Evolutionary conservation across 2,329 filamentous ascomycete genomes (phyloP), one percentile per base, ranked within the genome.

Genomic region (Pseudogymnoascus sp.): DNA sequence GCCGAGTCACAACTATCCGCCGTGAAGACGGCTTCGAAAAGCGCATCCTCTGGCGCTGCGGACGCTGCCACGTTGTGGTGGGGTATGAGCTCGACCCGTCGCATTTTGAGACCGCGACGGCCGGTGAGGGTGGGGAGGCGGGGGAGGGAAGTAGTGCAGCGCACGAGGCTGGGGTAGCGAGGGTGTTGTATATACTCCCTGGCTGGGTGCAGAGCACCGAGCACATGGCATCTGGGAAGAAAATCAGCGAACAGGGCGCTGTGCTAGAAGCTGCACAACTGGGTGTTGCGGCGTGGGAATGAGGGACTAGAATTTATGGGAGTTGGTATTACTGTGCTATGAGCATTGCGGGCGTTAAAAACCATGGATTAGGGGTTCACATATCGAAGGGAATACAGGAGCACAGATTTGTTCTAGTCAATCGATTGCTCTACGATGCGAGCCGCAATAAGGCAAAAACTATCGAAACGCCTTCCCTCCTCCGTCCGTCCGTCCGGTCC

Each of bases 1-100:
- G 76, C 1, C 79, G 79, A 41, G 73, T 81, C 5, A 78, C 79
- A 10, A 75, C 88, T 0, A 76, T 88, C 6, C 76, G 81, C 1
- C 77, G 82, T 10, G 79, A 81, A 66, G 83, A 88, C 65, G 88
- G 87, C 4, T 89, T 89, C 66, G 88, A 90, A 77, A 89, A 88
- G 77, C 75, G 88, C 16, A 77, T 81, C 64, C 69, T 85, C 4
- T 77, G 83, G 67, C 77, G 82, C 21, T 90, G 88, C 74, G 80
- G 78, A 11, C 76, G 87, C 64, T 90, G 88, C 76, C 77, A 79
- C 34, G 72, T 88, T 28, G 79, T 83, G 0, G 77, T 89, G 51
- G 87, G 84, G 28, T 90, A 90, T 76, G 79, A 83, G 70, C 74
- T 90, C 45, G 83, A 85, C 69, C 75, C 75, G 71, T 75, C 77